A percentile compares a stretch with the other conserved stretches of the same genome.
phyloP scores from a whole-genome alignment of 2,329 filamentous ascomycete species.

The Apiospora saccharicola region DNA sequence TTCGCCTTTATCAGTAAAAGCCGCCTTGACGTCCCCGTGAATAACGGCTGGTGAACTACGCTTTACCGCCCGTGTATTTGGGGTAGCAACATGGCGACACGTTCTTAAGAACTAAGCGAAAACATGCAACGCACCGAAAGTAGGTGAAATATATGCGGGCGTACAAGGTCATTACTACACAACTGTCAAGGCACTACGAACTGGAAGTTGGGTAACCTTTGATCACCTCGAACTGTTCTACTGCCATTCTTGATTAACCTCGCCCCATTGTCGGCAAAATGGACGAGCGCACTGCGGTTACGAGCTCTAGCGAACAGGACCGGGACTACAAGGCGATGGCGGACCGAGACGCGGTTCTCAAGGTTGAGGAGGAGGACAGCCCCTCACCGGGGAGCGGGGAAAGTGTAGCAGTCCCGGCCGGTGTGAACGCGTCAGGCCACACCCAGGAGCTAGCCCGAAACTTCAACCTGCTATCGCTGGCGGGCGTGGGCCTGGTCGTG shows the following conservation, averaged over 20 bases:
- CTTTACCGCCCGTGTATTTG: background rate
- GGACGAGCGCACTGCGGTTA: background rate
- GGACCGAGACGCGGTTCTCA: background rate
- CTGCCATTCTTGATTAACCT: background rate
- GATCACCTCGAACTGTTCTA: background rate
- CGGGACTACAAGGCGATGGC: background rate
- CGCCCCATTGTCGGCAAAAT: background rate
- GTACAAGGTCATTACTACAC: background rate
- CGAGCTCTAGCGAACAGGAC: background rate
- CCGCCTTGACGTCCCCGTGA: background rate
- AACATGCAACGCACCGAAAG: background rate
- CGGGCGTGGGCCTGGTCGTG: conserved; percentile 28
- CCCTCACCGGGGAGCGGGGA: background rate
- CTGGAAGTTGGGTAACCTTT: background rate
- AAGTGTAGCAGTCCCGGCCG: background rate
- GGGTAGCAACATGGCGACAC: background rate
- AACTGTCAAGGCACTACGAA: background rate
- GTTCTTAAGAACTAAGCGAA: background rate
- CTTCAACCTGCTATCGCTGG: conserved; percentile 27
- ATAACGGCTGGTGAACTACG: background rate
- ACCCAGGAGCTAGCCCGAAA: conserved; percentile 25
- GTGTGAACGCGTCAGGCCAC: conserved; percentile 27
- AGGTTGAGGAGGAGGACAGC: background rate
- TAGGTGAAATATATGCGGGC: background rate
- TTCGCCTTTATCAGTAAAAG: background rate